Conservation (phyloP, 2,329 filamentous ascomycete species). For the Pestalotiopsis sp. region DNA sequence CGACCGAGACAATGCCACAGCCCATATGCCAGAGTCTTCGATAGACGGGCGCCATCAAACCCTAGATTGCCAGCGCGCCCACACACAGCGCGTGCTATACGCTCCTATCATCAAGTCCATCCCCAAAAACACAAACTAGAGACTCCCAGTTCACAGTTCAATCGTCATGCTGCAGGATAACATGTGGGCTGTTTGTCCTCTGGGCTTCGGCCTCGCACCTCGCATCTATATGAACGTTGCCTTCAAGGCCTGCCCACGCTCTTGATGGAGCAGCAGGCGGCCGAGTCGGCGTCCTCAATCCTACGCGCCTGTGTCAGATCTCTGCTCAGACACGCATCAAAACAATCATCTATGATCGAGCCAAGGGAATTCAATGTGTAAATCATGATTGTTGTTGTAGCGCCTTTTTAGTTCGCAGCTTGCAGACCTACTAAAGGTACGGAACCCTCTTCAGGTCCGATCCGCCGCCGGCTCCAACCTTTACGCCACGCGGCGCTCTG, state of each 20-base stretch:
- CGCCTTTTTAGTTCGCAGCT: no score
- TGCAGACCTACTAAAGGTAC: no score
- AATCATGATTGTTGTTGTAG: background rate
- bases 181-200: background rate
- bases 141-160: no score
- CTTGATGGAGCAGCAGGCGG: no score
- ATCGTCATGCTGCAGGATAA: no score
- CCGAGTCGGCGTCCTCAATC: no score
- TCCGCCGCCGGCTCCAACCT: background rate
- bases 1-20: background rate
- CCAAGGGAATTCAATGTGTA: background rate
- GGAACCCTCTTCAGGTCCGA: background rate
- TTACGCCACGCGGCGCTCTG: background rate
- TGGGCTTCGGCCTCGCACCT: background rate
- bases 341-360: background rate
- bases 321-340: background rate
- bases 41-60: background rate
- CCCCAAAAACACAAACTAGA: no score
- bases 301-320: background rate
- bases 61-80: background rate
- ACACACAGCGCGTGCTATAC: no score
- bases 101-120: no score
- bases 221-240: background rate
- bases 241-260: no score
- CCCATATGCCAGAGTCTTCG: background rate